Evolutionary conservation across 129 eudicot genomes (phyloP).

Genomic region (Chrysanthemum lavandulifolium): DNA sequence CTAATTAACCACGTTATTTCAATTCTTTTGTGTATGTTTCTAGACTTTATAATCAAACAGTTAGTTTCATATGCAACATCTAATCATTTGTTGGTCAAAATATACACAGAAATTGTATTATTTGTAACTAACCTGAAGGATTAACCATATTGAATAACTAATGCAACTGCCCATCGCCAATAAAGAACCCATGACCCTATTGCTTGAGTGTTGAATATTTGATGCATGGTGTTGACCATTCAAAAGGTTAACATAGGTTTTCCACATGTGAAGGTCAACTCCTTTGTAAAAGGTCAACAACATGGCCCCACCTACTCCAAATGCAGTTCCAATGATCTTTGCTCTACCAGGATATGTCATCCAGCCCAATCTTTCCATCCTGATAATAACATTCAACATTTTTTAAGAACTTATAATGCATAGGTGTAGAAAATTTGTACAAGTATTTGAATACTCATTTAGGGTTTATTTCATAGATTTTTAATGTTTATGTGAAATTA

Average conservation of each 20-base stretch:
- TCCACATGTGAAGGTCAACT: slow-evolving; percentile 39
- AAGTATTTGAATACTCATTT: not conserved
- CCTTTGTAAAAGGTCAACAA: slow-evolving; percentile 58
- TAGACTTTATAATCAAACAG: no score
- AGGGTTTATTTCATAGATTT: not conserved
- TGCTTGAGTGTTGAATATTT: slow-evolving; percentile 16
- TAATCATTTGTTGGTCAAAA: not conserved
- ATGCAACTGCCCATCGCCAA: slow-evolving; percentile 33
- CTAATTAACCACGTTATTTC: not conserved
- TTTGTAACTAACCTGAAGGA: slow-evolving; percentile 30
- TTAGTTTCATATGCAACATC: no score
- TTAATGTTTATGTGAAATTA: no score
- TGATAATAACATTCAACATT: not conserved
- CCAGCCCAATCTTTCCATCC: slow-evolving; percentile 55
- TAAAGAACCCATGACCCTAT: slow-evolving; percentile 27
- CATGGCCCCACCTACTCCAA: slow-evolving; percentile 64
- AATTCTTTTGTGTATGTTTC: not conserved
- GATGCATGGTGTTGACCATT: slow-evolving; percentile 26
- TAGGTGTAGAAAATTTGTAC: no score
- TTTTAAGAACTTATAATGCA: not conserved
- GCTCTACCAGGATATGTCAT: slow-evolving; percentile 44
- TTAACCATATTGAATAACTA: slow-evolving; percentile 38
- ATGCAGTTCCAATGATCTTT: slow-evolving; percentile 41
- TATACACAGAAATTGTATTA: not conserved
- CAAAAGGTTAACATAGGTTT: slow-evolving; percentile 46